Evolutionary conservation across 106 monocot species (phyloP).

Genomic region (Vanilla planifolia): DNA sequence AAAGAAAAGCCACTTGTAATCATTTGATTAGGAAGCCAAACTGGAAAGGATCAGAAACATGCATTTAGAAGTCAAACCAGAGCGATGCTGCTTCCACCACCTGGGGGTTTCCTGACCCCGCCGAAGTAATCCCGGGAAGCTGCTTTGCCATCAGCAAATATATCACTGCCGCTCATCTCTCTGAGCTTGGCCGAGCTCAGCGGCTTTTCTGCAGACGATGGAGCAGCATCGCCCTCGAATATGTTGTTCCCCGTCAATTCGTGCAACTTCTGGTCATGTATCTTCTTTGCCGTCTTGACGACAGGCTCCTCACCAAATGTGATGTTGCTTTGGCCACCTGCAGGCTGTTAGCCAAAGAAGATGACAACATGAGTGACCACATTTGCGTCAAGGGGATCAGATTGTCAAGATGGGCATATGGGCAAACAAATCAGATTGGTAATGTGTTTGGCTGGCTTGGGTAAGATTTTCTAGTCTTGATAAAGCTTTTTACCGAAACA

Average conservation of each 20-base stretch:
- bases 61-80: conserved; percentile 36
- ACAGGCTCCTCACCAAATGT: conserved; percentile 39
- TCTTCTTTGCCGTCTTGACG: conserved; percentile 56
- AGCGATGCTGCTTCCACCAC: conserved; percentile 79
- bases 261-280: conserved; percentile 47
- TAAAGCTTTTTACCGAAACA: no score
- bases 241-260: conserved; percentile 75
- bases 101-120: conserved; percentile 74
- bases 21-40: no score
- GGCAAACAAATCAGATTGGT: no score
- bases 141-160: conserved; percentile 76
- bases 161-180: conserved; percentile 71
- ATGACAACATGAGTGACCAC: background rate
- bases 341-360: conserved; percentile 25
- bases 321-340: conserved; percentile 46
- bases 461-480: no score
- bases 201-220: conserved; percentile 33
- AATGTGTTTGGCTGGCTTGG: no score
- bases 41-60: no score
- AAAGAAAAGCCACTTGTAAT: no score
- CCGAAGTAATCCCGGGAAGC: conserved; percentile 44
- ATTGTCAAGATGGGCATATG: no score
- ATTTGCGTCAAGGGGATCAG: background rate
- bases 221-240: conserved; percentile 45
- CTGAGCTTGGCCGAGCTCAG: conserved; percentile 52